Evolutionary conservation across 345 rosid species (phyloP), one percentile per base, ranked within the genome.

Genomic region (Microcos paniculata): DNA sequence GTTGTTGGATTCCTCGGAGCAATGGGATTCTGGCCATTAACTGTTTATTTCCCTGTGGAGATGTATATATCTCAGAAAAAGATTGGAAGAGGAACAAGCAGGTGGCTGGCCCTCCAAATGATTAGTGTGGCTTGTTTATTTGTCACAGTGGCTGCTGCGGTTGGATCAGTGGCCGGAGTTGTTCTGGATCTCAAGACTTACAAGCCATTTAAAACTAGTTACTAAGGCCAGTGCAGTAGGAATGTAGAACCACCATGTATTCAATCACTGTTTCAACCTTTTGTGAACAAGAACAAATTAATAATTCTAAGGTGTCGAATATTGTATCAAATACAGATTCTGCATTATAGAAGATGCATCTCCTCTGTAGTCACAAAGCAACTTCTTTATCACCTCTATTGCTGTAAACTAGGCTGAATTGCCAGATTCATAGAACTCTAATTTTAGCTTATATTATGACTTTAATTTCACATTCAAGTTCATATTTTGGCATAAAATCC

Each of bases 21-120:
- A 23, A 73, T 85, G 76, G 89, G 90, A 62, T 87, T 89, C 83
- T 86, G 89, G 89, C 91, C 89, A 8, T 46, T 84, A 68, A 88
- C 91, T 0, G 87, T 88, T 8, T 87, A 78, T 71, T 87, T 83
- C 79, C 88, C 89, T 0, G 63, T 88, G 16, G 91, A 86, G 75
- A 88, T 86, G 89, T 83, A 86, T 70, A 86, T 83, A 33, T 79
- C 81, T 15, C 80, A 85, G 19, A 83, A 75, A 75, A 82, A 79
- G 79, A 82, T 86, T 5, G 80, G 73, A 35, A 62, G 76, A 61
- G 77, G 85, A 74, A 82, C 88, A 10, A 72, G 62, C 76, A 69
- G 19, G 55, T 86, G 88, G 90, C 24, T 86, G 18, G 86, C 80
- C 8, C 82, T 86, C 16, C 84, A 84, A 84, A 75, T 85, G 19